These are phyloP conservation scores for Pyronema omphalodes DNA, from an alignment of 495 filamentous ascomycete species.

Conservation along the genomic window DNA sequence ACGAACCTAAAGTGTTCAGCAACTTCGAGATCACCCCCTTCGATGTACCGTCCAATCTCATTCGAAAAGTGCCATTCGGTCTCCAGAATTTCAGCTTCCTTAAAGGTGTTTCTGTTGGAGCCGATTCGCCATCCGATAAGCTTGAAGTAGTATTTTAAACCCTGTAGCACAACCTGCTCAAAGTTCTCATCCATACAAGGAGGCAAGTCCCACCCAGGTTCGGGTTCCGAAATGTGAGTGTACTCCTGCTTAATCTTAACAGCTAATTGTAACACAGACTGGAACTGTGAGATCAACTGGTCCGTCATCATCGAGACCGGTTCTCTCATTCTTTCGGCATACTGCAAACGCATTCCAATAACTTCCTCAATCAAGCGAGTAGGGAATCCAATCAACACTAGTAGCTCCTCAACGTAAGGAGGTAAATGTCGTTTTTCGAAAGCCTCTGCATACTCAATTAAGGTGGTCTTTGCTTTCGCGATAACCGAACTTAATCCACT, in stretches of 20 bases:
- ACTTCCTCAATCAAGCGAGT: conserved; percentile 92
- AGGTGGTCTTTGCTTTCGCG: conserved; percentile 74
- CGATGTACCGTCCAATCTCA: conserved; percentile 68
- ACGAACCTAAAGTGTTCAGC: conserved; percentile 85
- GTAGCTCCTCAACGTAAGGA: conserved; percentile 88
- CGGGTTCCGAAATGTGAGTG: conserved; percentile 59
- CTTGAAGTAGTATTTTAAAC: conserved; percentile 91
- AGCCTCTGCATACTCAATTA: conserved; percentile 68
- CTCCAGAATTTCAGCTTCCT: conserved; percentile 90
- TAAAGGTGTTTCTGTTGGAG: conserved; percentile 97
- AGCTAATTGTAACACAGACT: conserved; percentile 75
- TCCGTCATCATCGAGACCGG: conserved; percentile 65
- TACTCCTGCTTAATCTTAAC: conserved; percentile 85
- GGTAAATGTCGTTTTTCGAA: conserved; percentile 86
- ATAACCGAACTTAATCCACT: conserved; percentile 64
- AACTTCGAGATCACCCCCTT: conserved; percentile 87
- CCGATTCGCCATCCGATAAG: conserved; percentile 93
- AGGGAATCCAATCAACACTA: conserved; percentile 91
- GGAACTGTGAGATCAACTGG: conserved; percentile 93
- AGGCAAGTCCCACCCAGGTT: conserved; percentile 86
- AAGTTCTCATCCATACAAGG: conserved; percentile 95
- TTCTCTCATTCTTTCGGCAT: conserved; percentile 87
- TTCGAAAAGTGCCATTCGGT: conserved; percentile 97
- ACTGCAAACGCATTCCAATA: conserved; percentile 78
- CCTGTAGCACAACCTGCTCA: conserved; percentile 85